These are phyloP conservation scores for Colletotrichum neosansevieriae DNA, from an alignment of 2,329 filamentous ascomycete genomes.

Conservation along the genomic window DNA sequence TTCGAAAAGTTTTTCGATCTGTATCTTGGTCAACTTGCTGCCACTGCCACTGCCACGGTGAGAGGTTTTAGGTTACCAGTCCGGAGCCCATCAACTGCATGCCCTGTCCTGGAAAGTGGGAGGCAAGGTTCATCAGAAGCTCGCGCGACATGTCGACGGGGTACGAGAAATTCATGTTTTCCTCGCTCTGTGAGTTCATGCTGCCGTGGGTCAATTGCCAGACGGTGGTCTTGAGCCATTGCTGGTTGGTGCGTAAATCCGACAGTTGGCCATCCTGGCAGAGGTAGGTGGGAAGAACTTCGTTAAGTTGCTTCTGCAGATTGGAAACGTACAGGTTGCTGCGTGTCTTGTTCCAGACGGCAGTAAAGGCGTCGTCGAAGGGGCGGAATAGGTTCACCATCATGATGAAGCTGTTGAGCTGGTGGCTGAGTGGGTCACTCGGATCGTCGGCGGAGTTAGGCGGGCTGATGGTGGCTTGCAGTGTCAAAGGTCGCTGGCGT, in stretches of 20 bases:
- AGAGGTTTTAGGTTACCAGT: constrained; percentile 61
- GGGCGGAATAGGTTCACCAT: constrained; percentile 73
- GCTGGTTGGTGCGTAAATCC: constrained; percentile 70
- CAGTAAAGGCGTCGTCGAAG: constrained; percentile 74
- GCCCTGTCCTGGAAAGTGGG: constrained; percentile 77
- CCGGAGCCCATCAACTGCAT: constrained; percentile 82
- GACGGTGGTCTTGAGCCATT: constrained; percentile 73
- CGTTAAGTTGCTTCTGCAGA: constrained; percentile 73
- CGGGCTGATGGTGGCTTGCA: constrained; percentile 76
- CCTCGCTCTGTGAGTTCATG: constrained; percentile 60
- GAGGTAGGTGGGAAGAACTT: constrained; percentile 64
- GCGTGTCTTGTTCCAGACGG: constrained; percentile 75
- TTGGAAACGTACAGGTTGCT: constrained; percentile 68
- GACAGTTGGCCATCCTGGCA: constrained; percentile 65
- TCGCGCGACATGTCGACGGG: constrained; percentile 73
- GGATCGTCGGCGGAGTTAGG: constrained; percentile 72
- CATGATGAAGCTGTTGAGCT: constrained; percentile 68
- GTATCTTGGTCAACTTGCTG: constrained; percentile 3
- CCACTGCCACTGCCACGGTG: not conserved
- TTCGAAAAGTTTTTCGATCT: constrained; percentile 86
- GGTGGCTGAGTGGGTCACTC: constrained; percentile 64
- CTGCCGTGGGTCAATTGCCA: constrained; percentile 73
- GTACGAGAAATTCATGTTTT: constrained; percentile 71
- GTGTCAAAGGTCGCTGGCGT: constrained; percentile 75
- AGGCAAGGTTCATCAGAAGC: constrained; percentile 73